A percentile compares a stretch with the other conserved stretches of the same genome.
phyloP scores from a whole-genome alignment of 2,329 filamentous ascomycete species.

The Claviceps pazoutovae region DNA sequence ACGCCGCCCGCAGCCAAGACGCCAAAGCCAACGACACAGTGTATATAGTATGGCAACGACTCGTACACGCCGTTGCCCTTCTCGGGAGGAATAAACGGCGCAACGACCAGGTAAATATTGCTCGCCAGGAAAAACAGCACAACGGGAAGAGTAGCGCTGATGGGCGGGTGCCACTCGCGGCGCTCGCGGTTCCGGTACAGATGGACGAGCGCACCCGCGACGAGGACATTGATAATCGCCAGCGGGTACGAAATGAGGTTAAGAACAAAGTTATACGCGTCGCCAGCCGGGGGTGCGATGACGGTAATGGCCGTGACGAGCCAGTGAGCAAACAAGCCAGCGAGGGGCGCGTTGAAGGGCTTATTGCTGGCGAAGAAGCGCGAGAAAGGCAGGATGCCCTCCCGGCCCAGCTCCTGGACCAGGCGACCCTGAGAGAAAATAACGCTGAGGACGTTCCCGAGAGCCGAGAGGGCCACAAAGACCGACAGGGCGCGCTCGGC shows the following conservation, averaged over 20 bases:
- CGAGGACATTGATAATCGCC: constrained; percentile 42
- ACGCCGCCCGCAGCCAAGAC: constrained; percentile 37
- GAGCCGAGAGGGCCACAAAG: constrained; percentile 53
- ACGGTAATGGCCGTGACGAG: constrained; percentile 50
- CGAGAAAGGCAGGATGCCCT: constrained; percentile 52
- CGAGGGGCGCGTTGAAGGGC: constrained; percentile 48
- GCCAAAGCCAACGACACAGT: constrained; percentile 43
- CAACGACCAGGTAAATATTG: constrained; percentile 46
- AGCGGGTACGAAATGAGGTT: constrained; percentile 53
- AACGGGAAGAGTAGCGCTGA: constrained; percentile 40
- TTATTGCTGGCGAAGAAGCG: constrained; percentile 49
- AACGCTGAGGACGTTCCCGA: constrained; percentile 53
- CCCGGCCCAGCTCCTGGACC: constrained; percentile 51
- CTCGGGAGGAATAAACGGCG: constrained; percentile 41
- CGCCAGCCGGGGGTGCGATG: constrained; percentile 51
- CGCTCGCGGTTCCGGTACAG: constrained; percentile 35
- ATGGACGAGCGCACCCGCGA: constrained; percentile 37
- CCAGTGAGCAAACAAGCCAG: constrained; percentile 50
- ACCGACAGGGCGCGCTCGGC: constrained; percentile 48
- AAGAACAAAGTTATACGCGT: constrained; percentile 50
- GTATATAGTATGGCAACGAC: constrained; percentile 40
- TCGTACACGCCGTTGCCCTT: constrained; percentile 39
- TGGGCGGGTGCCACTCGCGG: constrained; percentile 39
- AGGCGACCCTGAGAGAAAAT: constrained; percentile 56
- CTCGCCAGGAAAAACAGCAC: constrained; percentile 44